These are phyloP conservation scores for Asterella californica DNA, from an alignment of 225 moss, liverwort and hornwort genomes.

Conservation along the genomic window DNA sequence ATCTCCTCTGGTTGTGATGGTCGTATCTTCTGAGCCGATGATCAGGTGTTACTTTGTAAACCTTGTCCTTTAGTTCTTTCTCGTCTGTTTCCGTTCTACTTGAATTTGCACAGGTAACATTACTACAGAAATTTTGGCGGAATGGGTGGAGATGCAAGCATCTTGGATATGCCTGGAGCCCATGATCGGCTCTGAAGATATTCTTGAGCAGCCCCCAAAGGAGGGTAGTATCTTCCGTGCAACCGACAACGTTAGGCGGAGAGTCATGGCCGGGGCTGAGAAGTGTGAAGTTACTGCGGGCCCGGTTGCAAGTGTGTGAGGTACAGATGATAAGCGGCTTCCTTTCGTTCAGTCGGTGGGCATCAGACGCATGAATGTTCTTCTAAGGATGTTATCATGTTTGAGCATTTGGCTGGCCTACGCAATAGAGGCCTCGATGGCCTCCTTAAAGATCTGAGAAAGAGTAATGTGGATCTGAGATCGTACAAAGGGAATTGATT, in stretches of 20 bases:
- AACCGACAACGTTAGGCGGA: conserved; percentile 59
- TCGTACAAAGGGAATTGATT: conserved; percentile 77
- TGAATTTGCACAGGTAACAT: conserved; percentile 30
- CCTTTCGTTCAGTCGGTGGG: too few species aligned
- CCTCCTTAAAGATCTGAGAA: conserved; percentile 47
- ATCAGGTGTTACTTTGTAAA: neutral
- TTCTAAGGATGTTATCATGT: neutral
- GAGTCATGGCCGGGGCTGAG: conserved; percentile 50
- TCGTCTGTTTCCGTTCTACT: neutral
- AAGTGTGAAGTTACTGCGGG: neutral
- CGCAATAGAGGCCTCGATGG: conserved; percentile 20
- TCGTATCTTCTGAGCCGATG: neutral
- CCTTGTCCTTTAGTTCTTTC: neutral
- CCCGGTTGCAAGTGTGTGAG: neutral
- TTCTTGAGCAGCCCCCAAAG: conserved; percentile 80
- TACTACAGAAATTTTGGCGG: conserved; percentile 58
- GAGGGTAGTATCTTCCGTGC: conserved; percentile 67
- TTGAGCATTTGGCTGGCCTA: conserved; percentile 45
- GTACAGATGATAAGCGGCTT: neutral
- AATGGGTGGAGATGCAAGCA: conserved; percentile 77
- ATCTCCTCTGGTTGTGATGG: neutral
- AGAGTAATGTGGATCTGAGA: conserved; percentile 69
- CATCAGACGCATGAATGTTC: too few species aligned
- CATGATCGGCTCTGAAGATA: conserved; percentile 80
- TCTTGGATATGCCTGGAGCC: conserved; percentile 96